Evolutionary conservation across 306 rosid species (phyloP).

Genomic region (Begonia peltatifolia): DNA sequence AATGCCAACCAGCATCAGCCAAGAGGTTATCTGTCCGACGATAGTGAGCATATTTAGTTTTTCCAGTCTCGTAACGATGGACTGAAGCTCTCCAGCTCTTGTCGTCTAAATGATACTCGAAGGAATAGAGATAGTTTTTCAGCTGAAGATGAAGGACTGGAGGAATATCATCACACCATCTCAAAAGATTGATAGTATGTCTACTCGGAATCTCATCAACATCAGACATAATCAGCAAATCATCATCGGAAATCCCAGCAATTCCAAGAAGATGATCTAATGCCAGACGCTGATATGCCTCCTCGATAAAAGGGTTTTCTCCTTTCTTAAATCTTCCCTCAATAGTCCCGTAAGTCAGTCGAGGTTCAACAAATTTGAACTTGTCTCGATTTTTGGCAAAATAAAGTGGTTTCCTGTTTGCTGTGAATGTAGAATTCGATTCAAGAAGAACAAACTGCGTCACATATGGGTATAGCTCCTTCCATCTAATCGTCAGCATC

Average conservation of each 20-base stretch:
- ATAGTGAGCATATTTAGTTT: conserved; percentile 79
- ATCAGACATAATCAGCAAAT: conserved; percentile 95
- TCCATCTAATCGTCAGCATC: conserved; percentile 83
- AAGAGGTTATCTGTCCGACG: conserved; percentile 77
- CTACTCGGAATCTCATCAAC: conserved; percentile 98
- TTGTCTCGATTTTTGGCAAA: conserved; percentile 38
- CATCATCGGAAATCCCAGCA: conserved; percentile 92
- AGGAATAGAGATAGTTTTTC: conserved; percentile 84
- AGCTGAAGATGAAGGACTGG: conserved; percentile 68
- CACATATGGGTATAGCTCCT: conserved; percentile 76
- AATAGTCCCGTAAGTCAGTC: conserved; percentile 65
- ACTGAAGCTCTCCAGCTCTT: conserved; percentile 97
- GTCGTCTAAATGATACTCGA: conserved; percentile 71
- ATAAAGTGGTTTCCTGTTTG: conserved; percentile 55
- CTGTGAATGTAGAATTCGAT: conserved; percentile 90
- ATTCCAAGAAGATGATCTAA: conserved; percentile 74
- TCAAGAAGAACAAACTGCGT: conserved; percentile 84
- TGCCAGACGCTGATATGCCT: conserved; percentile 87
- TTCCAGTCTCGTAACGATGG: conserved; percentile 55
- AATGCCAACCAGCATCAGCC: conserved; percentile 99
- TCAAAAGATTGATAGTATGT: conserved; percentile 83
- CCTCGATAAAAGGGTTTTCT: conserved; percentile 94
- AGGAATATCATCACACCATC: conserved; percentile 93
- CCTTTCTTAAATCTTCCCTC: conserved; percentile 78
- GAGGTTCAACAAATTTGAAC: conserved; percentile 67